phyloP scores from a whole-genome alignment of 2,329 filamentous ascomycete species.

The Coniochaeta sp. region DNA sequence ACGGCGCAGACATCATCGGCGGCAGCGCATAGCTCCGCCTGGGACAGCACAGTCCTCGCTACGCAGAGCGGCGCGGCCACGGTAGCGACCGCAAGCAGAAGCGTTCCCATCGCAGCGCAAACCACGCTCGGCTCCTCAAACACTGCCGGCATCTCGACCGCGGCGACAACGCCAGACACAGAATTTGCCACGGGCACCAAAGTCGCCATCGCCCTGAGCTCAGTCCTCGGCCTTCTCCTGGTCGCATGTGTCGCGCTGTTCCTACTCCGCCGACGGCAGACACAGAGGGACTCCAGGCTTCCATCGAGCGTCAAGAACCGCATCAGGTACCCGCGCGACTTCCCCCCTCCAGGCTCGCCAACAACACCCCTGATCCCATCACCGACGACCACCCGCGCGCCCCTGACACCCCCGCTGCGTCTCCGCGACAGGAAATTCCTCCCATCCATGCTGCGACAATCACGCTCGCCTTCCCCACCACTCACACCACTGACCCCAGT shows the following conservation, averaged over 20 bases:
- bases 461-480: slow-evolving; percentile 18
- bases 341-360: slow-evolving; percentile 25
- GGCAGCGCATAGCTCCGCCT: neutral
- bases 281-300: slow-evolving; percentile 11
- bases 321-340: slow-evolving; percentile 15
- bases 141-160: neutral
- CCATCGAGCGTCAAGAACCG: slow-evolving; percentile 14
- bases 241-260: slow-evolving; percentile 28
- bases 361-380: slow-evolving; percentile 33
- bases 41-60: neutral
- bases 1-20: neutral
- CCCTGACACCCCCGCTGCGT: slow-evolving; percentile 37
- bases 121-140: neutral
- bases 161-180: slow-evolving; percentile 15
- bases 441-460: slow-evolving; percentile 20
- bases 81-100: neutral
- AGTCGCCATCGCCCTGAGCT: slow-evolving; percentile 35
- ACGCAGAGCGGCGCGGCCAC: neutral
- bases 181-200: slow-evolving; percentile 31
- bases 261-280: slow-evolving; percentile 22
- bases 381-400: slow-evolving; percentile 12
- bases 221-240: slow-evolving; percentile 27
- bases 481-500: slow-evolving; percentile 21
- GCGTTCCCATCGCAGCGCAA: neutral
- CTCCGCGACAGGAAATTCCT: slow-evolving; percentile 39